Conservation (phyloP, 2,329 filamentous ascomycete species). For the Hymenoscyphus infarciens region DNA sequence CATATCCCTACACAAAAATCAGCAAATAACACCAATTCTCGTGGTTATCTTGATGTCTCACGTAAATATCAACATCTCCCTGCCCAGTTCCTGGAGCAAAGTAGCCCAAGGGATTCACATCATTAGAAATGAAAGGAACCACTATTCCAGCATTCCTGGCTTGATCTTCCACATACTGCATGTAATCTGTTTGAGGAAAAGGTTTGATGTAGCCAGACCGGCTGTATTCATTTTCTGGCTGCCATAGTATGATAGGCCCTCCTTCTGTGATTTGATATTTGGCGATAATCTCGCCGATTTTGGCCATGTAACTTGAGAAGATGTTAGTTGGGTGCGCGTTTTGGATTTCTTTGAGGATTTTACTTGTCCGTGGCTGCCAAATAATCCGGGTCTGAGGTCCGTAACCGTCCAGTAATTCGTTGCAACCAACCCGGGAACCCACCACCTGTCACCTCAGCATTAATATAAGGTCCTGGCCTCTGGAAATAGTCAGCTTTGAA, state of each 20-base stretch:
- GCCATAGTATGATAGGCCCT: constrained; percentile 72
- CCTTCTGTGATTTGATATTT: constrained; percentile 78
- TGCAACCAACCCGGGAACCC: constrained; percentile 80
- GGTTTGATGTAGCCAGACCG: constrained; percentile 43
- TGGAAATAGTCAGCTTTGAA: not conserved
- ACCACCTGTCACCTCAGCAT: constrained; percentile 61
- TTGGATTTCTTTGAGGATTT: not conserved
- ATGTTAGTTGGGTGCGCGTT: not conserved
- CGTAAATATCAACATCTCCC: constrained; percentile 36
- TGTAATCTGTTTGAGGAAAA: constrained; percentile 65
- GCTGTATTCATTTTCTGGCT: constrained; percentile 80
- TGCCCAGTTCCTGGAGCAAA: constrained; percentile 32
- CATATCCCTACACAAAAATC: not conserved
- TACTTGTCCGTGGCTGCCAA: constrained; percentile 60
- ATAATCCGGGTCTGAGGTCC: constrained; percentile 60
- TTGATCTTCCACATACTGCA: constrained; percentile 67
- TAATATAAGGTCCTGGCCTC: constrained; percentile 44
- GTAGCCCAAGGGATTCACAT: constrained; percentile 41
- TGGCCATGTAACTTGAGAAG: constrained; percentile 40
- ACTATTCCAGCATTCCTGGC: constrained; percentile 64
- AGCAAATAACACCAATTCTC: not conserved
- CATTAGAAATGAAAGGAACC: constrained; percentile 73
- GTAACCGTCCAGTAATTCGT: constrained; percentile 58
- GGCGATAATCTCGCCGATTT: constrained; percentile 64
- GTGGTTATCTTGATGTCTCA: not conserved